These are phyloP conservation scores for Yamadazyma triangularis DNA, from an alignment of 1,139 yeast genomes.

Conservation along the genomic window DNA sequence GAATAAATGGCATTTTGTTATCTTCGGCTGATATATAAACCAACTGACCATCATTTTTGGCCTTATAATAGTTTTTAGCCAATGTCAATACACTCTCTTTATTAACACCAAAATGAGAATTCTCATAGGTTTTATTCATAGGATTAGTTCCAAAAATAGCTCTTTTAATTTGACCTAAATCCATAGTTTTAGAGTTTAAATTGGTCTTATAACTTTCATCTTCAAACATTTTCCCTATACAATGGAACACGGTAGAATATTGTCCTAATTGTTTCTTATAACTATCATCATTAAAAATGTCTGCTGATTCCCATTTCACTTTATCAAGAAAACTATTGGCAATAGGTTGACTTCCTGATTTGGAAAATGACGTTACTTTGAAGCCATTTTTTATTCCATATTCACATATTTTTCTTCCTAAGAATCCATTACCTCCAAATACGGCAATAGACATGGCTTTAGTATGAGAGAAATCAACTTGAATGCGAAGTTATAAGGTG, in stretches of 20 bases:
- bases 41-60: constrained; percentile 22
- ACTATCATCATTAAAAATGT: constrained; percentile 60
- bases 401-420: constrained; percentile 70
- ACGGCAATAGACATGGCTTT: constrained; percentile 54
- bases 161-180: constrained; percentile 5
- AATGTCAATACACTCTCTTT: constrained; percentile 64
- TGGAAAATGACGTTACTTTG: constrained; percentile 58
- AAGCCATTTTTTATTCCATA: constrained; percentile 61
- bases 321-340: constrained; percentile 43
- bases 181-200: constrained; percentile 31
- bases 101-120: constrained; percentile 61
- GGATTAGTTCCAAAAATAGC: constrained; percentile 45
- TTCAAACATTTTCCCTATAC: constrained; percentile 72
- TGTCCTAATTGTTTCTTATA: constrained; percentile 45
- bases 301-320: constrained; percentile 67
- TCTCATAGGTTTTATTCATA: constrained; percentile 41
- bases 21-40: constrained; percentile 81
- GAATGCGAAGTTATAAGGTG: too few species aligned
- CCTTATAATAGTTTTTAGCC: constrained; percentile 31
- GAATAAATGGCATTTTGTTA: constrained; percentile 53
- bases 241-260: constrained; percentile 72
- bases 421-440: constrained; percentile 84
- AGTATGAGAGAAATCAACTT: too few species aligned
- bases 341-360: constrained; percentile 55
- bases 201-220: constrained; percentile 59